Conservation (phyloP, 192 early-diverging fungal genomes). For the Podila epigama region DNA sequence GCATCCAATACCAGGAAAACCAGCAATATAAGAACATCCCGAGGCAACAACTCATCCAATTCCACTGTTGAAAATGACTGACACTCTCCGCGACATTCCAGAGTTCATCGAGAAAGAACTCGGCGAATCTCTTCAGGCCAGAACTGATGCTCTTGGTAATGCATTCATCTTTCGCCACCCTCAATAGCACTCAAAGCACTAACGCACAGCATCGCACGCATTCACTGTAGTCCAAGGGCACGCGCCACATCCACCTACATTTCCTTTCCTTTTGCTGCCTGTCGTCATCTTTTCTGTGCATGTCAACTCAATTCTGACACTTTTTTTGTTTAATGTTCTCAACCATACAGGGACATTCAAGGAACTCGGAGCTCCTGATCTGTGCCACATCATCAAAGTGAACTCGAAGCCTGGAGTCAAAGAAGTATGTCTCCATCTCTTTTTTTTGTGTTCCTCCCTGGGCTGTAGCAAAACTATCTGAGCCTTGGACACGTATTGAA, state of each 20-base stretch:
- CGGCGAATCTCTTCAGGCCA: conserved; percentile 84
- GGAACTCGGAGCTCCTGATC: conserved; percentile 96
- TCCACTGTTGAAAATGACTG: conserved; percentile 51
- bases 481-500: background rate
- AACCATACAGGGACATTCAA: conserved; percentile 72
- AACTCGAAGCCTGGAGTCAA: conserved; percentile 82
- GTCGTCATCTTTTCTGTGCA: conserved; percentile 47
- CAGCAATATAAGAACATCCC: background rate
- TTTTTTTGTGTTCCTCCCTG: background rate
- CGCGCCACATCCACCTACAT: no score
- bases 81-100: conserved; percentile 85
- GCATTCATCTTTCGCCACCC: conserved; percentile 6
- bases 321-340: background rate
- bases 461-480: background rate
- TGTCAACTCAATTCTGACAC: background rate
- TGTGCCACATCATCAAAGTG: conserved; percentile 95
- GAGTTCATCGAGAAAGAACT: conserved; percentile 97
- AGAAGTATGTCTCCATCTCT: conserved; percentile 61
- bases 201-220: background rate
- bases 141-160: conserved; percentile 92
- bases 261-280: conserved; percentile 4
- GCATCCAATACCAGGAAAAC: no score
- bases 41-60: no score
- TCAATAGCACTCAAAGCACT: background rate
- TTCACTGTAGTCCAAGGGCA: background rate